Evolutionary conservation across 2,329 filamentous ascomycete species (phyloP), one percentile per base, ranked within the genome.

Genomic region (Trichoderma arundinaceum): DNA sequence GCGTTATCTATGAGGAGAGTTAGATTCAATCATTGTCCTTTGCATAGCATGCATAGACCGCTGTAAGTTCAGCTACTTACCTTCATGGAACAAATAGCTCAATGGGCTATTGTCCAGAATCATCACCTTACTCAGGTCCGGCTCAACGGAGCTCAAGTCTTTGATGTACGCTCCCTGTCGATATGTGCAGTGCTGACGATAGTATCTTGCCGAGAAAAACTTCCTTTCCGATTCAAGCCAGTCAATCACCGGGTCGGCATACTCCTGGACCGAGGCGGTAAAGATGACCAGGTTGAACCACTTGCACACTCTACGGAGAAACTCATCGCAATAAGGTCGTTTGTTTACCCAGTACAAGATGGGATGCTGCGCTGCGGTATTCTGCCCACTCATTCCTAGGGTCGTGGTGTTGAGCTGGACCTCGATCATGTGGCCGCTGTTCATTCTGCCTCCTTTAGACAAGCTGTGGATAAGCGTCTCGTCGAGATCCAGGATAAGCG

Each of bases 301-400:
- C 81, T 97, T 97, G 83, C 89, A 93, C 53, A 97, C 88, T 83
- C 95, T 75, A 73, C 94, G 90, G 74, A 99, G 79, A 75, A 99
- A 99, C 72, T 98, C 94, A 77, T 99, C 95, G 77, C 95, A 99
- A 76, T 95, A 90, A 41, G 95, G 95, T 69, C 95, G 90, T 80
- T 99, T 98, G 81, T 99, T 95, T 59, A 99, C 95, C 82, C 97
- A 99, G 81, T 99, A 99, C 68, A 99, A 80, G 71, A 99, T 98
- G 1, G 95, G 95, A 75, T 99, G 94, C 74, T 97, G 94, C 46
- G 93, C 92, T 53, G 75, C 75, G 22, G 73, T 74, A 7, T 91
- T 92, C 70, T 88, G 85, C 32, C 90, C 88, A 38, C 87, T 88
- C 54, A 87, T 85, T 63, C 87, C 89, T 51, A 92, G 85, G 64